A percentile compares a stretch with the other conserved stretches of the same genome.
Conservation (phyloP, 495 filamentous ascomycete genomes). For the Penicillium atrosanguineum region DNA sequence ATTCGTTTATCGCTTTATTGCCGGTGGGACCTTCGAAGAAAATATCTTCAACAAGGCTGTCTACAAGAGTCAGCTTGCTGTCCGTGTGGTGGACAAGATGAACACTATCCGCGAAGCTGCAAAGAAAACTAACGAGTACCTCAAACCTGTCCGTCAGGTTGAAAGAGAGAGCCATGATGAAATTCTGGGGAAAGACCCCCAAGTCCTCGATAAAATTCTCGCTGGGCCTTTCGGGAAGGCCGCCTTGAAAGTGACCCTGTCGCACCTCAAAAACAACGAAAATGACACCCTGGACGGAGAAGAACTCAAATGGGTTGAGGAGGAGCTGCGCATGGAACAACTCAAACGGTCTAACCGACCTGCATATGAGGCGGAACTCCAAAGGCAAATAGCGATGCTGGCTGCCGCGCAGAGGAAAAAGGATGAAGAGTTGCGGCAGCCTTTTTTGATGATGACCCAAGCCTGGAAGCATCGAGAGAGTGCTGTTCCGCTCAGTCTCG, state of each 20-base stretch:
- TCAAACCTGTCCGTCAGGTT: conserved; percentile 55
- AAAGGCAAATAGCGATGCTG: not conserved
- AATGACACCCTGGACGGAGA: conserved; percentile 55
- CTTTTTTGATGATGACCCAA: too few species aligned
- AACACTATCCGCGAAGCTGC: conserved; percentile 59
- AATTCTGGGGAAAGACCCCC: conserved; percentile 60
- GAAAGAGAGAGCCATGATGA: conserved; percentile 49
- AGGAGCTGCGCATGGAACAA: conserved; percentile 41
- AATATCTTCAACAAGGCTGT: conserved; percentile 65
- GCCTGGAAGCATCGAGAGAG: too few species aligned
- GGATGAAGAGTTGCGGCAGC: not conserved
- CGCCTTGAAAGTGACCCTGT: conserved; percentile 55
- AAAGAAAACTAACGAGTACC: conserved; percentile 49
- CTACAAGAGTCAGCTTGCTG: conserved; percentile 78
- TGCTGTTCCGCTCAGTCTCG: not conserved
- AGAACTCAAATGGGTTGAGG: conserved; percentile 48
- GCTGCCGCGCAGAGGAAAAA: not conserved
- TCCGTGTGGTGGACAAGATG: conserved; percentile 80
- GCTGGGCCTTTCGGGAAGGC: conserved; percentile 18
- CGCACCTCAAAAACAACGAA: conserved; percentile 57
- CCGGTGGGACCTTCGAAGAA: conserved; percentile 78
- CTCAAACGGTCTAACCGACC: conserved; percentile 45
- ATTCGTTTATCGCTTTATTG: conserved; percentile 81
- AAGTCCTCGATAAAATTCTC: conserved; percentile 69
- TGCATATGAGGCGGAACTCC: conserved; percentile 23